These are phyloP conservation scores for Arxiozyma bovina DNA, from an alignment of 1,139 yeast genomes.

Conservation along the genomic window DNA sequence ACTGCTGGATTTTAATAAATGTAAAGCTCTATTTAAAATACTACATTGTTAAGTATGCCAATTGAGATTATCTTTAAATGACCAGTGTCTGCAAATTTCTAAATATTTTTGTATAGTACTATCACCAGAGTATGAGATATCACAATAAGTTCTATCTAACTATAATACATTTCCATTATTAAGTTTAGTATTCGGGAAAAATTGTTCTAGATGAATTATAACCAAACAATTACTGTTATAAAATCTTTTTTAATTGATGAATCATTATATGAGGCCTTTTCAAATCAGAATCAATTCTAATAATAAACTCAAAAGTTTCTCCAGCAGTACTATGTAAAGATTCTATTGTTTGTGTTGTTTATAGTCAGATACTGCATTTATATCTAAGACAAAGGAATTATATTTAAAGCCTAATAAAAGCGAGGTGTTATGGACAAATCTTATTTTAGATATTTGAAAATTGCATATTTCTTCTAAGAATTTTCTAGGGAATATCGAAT, in stretches of 20 bases:
- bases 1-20: conserved; percentile 81
- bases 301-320: conserved; percentile 71
- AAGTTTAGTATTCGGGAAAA: conserved; percentile 66
- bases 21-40: conserved; percentile 83
- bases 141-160: conserved; percentile 90
- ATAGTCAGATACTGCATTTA: conserved; percentile 99
- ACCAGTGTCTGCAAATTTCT: conserved; percentile 94
- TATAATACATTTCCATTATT: conserved; percentile 42
- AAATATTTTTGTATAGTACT: conserved; percentile 96
- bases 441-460: conserved; percentile 87
- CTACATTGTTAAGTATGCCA: conserved; percentile 80
- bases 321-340: conserved; percentile 66
- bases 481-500: conserved; percentile 81
- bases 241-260: conserved; percentile 89
- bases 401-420: conserved; percentile 82
- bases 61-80: conserved; percentile 80
- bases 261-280: conserved; percentile 97
- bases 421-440: conserved; percentile 98
- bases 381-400: conserved; percentile 81
- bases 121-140: conserved; percentile 98
- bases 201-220: conserved; percentile 96
- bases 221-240: conserved; percentile 88
- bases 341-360: conserved; percentile 92
- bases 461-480: conserved; percentile 76
- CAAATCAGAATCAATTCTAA: conserved; percentile 94